Conservation (phyloP, 1,139 yeast genomes). For the Kodamaea suecica region DNA sequence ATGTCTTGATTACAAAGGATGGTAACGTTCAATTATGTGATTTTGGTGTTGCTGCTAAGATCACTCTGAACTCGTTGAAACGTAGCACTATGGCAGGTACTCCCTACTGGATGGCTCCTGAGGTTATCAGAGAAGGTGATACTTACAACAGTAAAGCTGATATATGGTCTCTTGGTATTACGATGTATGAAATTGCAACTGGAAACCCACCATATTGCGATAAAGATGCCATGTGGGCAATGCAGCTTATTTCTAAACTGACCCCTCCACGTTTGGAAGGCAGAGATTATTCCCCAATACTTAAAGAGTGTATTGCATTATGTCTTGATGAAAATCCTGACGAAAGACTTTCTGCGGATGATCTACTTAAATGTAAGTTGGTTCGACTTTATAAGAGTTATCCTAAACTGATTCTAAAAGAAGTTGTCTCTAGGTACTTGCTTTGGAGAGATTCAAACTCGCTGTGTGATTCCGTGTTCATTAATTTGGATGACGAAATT, state of each 20-base stretch:
- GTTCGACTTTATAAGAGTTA: slow-evolving; percentile 58
- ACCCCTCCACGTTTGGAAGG: slow-evolving; percentile 96
- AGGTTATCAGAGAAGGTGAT: slow-evolving; percentile 91
- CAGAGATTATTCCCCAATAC: slow-evolving; percentile 65
- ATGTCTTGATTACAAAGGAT: slow-evolving; percentile 81
- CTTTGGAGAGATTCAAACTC: slow-evolving; percentile 68
- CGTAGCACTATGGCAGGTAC: slow-evolving; percentile 98
- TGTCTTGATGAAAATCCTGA: slow-evolving; percentile 93
- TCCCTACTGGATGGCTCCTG: slow-evolving; percentile 99
- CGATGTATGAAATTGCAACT: slow-evolving; percentile 90
- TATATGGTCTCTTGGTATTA: slow-evolving; percentile 92
- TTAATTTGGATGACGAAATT: slow-evolving; percentile 35
- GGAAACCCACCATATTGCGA: slow-evolving; percentile 98
- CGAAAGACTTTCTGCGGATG: slow-evolving; percentile 87
- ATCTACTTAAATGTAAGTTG: slow-evolving; percentile 69
- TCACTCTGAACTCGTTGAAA: slow-evolving; percentile 71
- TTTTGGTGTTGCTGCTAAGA: slow-evolving; percentile 95
- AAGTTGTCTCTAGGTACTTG: slow-evolving; percentile 75
- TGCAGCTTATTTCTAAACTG: slow-evolving; percentile 88
- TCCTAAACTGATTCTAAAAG: slow-evolving; percentile 64
- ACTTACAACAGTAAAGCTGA: slow-evolving; percentile 83
- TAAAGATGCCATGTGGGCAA: slow-evolving; percentile 90
- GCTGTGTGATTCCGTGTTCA: slow-evolving; percentile 47
- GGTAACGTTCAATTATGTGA: slow-evolving; percentile 93
- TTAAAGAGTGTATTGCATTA: slow-evolving; percentile 86